phyloP scores from a whole-genome alignment of 177 flowering plant genomes.

The Vitis hybrid region DNA sequence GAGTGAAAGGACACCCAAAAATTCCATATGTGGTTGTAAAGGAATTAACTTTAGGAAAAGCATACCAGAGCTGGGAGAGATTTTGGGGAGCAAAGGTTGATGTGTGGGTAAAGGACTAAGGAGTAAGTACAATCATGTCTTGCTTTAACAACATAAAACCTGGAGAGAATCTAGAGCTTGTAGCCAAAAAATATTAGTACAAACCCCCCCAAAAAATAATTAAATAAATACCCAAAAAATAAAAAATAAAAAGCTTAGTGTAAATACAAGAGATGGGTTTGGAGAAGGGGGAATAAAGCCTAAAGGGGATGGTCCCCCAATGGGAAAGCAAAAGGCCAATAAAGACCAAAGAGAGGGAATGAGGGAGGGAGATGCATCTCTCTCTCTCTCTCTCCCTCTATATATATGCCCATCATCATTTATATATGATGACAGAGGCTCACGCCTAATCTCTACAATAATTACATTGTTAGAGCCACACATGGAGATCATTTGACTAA shows the following conservation, averaged over 20 bases:
- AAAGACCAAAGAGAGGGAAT: background rate
- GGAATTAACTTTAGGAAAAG: background rate
- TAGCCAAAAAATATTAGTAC: too few relatives aligned
- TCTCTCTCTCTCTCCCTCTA: background rate
- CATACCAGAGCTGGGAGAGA: background rate
- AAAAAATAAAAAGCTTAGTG: too few relatives aligned
- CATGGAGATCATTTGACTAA: conserved; percentile 11
- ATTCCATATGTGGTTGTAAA: too few relatives aligned
- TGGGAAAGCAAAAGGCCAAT: conserved; percentile 6
- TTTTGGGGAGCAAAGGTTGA: background rate
- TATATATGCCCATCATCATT: conserved; percentile 24
- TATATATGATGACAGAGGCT: conserved; percentile 27
- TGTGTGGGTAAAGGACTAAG: conserved; percentile 9
- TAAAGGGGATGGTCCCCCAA: conserved; percentile 31
- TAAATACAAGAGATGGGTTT: too few relatives aligned
- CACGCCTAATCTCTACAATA: conserved; percentile 32
- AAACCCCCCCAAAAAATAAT: too few relatives aligned
- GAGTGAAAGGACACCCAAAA: too few relatives aligned
- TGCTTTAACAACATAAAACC: conserved; percentile 41
- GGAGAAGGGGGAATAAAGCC: background rate
- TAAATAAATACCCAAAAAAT: too few relatives aligned
- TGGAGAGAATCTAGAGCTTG: conserved; percentile 31
- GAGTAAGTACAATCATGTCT: conserved; percentile 18
- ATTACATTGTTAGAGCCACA: conserved; percentile 16
- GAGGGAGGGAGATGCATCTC: too few relatives aligned